Percentiles rank a stretch among this genome's conserved stretches.
Conservation (phyloP, 176 grass and related monocot genomes). For the Ampelocalamus luodianensis region DNA sequence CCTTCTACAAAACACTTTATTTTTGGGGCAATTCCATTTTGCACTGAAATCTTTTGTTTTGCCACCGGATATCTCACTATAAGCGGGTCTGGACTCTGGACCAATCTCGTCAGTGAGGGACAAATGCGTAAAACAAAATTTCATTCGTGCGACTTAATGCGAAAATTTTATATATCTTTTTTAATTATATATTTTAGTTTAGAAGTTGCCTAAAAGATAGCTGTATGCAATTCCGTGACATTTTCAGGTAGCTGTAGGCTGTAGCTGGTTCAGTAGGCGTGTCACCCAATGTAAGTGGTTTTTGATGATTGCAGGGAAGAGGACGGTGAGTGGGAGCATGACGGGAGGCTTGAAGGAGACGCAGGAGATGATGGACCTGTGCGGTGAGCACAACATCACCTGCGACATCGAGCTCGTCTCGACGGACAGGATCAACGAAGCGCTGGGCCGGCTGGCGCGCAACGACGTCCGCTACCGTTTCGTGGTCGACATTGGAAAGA, state of each 20-base stretch:
- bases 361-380: slow-evolving; percentile 89
- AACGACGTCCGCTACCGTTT: slow-evolving; percentile 93
- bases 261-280: background rate
- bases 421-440: slow-evolving; percentile 61
- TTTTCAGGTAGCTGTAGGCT: background rate
- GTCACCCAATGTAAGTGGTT: background rate
- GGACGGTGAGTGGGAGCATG: slow-evolving; percentile 79
- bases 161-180: too few relatives aligned
- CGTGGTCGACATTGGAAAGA: slow-evolving; percentile 56
- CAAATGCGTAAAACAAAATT: too few relatives aligned
- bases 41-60: too few relatives aligned
- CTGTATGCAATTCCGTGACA: background rate
- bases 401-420: slow-evolving; percentile 75
- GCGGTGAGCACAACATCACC: slow-evolving; percentile 65
- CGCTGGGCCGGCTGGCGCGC: slow-evolving; percentile 57
- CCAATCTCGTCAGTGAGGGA: too few relatives aligned
- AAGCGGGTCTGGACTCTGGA: too few relatives aligned
- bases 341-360: slow-evolving; percentile 79
- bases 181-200: background rate
- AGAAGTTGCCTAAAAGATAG: background rate
- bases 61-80: too few relatives aligned
- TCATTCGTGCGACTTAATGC: too few relatives aligned
- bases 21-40: background rate
- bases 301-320: slow-evolving; percentile 51
- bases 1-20: background rate